Evolutionary conservation across 352 stramenopile species (phyloP), one percentile per base, ranked within the genome.

Genomic region (Phytophthora hybrid): DNA sequence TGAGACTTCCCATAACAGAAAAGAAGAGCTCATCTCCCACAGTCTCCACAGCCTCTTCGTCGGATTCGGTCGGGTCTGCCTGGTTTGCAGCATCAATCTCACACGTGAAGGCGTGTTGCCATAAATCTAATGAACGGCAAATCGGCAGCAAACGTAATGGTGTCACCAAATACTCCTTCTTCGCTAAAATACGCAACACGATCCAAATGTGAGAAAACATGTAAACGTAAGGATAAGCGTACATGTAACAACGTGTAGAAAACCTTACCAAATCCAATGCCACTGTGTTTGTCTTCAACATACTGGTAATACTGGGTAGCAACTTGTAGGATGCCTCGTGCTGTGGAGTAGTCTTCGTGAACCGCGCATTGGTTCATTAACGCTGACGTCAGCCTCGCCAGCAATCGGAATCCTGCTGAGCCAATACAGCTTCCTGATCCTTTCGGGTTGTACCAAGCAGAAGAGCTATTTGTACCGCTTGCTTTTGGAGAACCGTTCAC

Each of bases 291-390:
- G 64, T 93, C 89, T 63, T 94, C 86, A 7, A 94, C 76, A 34
- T 92, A 85, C 44, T 91, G 87, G 59, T 94, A 96, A 46, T 93
- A 94, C 65, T 96, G 87, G 1, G 84, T 74, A 26, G 89, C 86
- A 4, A 96, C 87, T 76, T 96, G 87, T 5, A 96, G 73, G 66
- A 96, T 89, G 0, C 89, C 88, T 21, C 89, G 82, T 19, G 89
- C 87, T 56, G 91, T 93, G 5, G 86, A 92, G 29, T 93, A 96
- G 70, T 96, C 89, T 63, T 96, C 89, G 44, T 94, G 84, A 31
- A 87, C 65, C 2, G 79, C 75, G 51, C 89, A 96, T 53, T 94
- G 83, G n/a, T 90, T 83, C 80, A 96, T 89, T 26, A 96, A 64
- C 1, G 73, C 69, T 10, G 84, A 81, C 8, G 89, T 79, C 26